phyloP scores from a whole-genome alignment of 2,329 filamentous ascomycete genomes.

The Pseudocercospora vitis region DNA sequence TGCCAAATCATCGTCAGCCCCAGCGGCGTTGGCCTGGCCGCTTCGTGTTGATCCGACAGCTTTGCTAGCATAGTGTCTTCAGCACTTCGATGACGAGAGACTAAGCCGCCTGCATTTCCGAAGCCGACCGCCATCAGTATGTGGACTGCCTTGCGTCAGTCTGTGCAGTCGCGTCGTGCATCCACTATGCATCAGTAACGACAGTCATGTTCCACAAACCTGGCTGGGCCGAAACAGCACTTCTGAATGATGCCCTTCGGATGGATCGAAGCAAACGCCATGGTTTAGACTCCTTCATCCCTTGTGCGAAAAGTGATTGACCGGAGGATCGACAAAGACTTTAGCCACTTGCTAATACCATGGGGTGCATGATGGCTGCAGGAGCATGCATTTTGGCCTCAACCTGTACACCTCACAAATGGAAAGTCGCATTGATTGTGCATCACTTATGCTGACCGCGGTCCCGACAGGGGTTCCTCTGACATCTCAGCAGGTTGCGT shows the following conservation, averaged over 20 bases:
- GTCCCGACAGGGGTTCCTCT: background rate
- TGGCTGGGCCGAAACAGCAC: background rate
- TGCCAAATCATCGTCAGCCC: too few relatives aligned
- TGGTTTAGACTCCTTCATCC: slow-evolving; percentile 16
- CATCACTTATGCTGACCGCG: slow-evolving; percentile 1
- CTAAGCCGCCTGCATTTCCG: too few relatives aligned
- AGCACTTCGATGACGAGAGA: too few relatives aligned
- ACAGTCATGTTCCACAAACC: background rate
- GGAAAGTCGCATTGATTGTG: slow-evolving; percentile 5
- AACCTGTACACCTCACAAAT: too few relatives aligned
- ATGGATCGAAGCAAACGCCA: slow-evolving; percentile 14
- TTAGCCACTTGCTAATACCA: background rate
- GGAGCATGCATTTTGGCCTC: background rate
- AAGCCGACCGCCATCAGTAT: too few relatives aligned
- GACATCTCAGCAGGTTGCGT: background rate
- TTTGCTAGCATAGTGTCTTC: too few relatives aligned
- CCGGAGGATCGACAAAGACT: background rate
- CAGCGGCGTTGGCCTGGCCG: too few relatives aligned
- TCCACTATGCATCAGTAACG: background rate
- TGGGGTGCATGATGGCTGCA: slow-evolving; percentile 4
- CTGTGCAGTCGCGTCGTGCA: too few relatives aligned
- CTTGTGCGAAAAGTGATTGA: slow-evolving; percentile 9
- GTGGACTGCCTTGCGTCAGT: too few relatives aligned
- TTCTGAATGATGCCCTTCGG: background rate
- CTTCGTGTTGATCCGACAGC: too few relatives aligned